Evolutionary conservation across 2,329 filamentous ascomycete genomes (phyloP).

Genomic region (Aspergillus sp.): DNA sequence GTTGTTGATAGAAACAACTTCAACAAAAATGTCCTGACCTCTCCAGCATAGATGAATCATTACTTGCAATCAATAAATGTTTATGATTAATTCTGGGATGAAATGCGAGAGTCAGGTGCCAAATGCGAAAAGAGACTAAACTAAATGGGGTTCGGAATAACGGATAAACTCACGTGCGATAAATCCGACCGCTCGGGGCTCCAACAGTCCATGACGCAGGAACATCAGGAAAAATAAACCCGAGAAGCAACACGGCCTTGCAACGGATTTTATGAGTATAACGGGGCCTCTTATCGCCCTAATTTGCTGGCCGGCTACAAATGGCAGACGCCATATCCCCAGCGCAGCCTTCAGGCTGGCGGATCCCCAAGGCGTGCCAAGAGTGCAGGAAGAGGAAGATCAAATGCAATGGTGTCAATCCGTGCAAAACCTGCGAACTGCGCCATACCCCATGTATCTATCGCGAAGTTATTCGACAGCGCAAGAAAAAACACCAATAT

Average conservation of each 20-base stretch:
- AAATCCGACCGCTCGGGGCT: slow-evolving; percentile 12
- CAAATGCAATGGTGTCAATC: slow-evolving; percentile 42
- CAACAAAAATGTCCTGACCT: accelerated
- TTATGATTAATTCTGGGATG: no score
- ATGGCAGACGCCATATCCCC: slow-evolving; percentile 29
- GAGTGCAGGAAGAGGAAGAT: slow-evolving; percentile 47
- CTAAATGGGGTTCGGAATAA: slow-evolving; percentile 13
- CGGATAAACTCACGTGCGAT: slow-evolving; percentile 15
- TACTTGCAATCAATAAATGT: no score
- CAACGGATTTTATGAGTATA: background rate
- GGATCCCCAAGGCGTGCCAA: slow-evolving; percentile 43
- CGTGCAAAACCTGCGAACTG: slow-evolving; percentile 43
- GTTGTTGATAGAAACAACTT: no score
- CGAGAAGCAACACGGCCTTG: background rate
- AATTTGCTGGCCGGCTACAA: background rate
- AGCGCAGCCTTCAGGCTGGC: slow-evolving; percentile 29
- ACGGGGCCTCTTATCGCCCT: background rate
- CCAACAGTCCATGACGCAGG: background rate
- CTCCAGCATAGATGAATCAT: no score
- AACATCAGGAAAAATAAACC: background rate
- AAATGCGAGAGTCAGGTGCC: background rate
- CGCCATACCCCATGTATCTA: slow-evolving; percentile 38
- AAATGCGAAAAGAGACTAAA: background rate
- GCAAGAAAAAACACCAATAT: slow-evolving; percentile 35
- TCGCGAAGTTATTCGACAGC: slow-evolving; percentile 39